phyloP scores from a whole-genome alignment of 441 rosid species.

The Aquilaria agallochum region DNA sequence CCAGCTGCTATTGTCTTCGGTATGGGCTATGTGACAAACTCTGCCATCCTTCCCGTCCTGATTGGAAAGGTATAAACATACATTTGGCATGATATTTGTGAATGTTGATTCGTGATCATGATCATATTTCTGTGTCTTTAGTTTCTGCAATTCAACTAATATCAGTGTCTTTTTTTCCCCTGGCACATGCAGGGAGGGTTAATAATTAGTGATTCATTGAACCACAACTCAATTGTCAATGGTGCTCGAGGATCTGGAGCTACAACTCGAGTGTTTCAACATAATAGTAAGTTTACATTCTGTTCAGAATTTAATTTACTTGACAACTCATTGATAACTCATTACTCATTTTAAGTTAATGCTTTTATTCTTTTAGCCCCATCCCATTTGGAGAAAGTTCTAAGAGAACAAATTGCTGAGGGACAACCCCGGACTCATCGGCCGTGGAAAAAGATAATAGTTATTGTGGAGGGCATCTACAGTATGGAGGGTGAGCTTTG shows the following conservation, averaged over 20 bases:
- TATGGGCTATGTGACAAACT: constrained; percentile 79
- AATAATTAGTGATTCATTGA: constrained; percentile 79
- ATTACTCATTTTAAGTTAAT: neutral
- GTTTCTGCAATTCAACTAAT: no score
- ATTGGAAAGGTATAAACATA: constrained; percentile 46
- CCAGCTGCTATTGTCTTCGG: constrained; percentile 76
- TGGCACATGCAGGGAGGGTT: constrained; percentile 45
- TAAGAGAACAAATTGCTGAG: constrained; percentile 78
- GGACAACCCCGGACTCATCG: constrained; percentile 82
- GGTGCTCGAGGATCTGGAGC: constrained; percentile 91
- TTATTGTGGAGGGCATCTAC: constrained; percentile 75
- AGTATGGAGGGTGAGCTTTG: constrained; percentile 87
- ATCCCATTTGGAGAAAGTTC: constrained; percentile 70
- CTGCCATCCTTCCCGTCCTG: constrained; percentile 65
- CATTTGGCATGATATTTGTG: neutral
- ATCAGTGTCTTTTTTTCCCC: neutral
- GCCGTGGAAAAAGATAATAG: constrained; percentile 85
- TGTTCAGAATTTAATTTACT: neutral
- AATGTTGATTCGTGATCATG: neutral
- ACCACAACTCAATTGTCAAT: constrained; percentile 76
- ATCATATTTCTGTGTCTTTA: neutral
- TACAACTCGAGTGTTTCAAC: constrained; percentile 65
- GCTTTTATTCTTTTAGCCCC: constrained; percentile 39
- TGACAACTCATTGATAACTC: neutral
- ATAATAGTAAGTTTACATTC: constrained; percentile 48